phyloP scores from a whole-genome alignment of 306 rosid genomes.

The Mimosa bimucronata region DNA sequence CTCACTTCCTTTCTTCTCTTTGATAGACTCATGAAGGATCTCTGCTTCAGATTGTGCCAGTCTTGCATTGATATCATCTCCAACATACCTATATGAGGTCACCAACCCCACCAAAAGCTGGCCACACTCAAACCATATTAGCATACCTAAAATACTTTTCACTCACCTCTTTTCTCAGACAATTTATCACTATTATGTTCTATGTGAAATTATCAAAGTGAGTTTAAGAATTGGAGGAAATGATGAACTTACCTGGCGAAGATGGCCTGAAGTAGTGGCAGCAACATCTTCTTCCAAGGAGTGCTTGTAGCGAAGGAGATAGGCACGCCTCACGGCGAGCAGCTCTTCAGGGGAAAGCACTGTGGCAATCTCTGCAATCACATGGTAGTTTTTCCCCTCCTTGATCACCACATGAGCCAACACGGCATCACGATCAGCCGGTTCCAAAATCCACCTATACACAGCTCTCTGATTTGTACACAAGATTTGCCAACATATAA shows the following conservation, averaged over 20 bases:
- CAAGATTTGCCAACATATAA: neutral
- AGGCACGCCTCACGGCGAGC: slow-evolving; percentile 67
- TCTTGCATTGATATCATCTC: slow-evolving; percentile 50
- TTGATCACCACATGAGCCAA: slow-evolving; percentile 58
- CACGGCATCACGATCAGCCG: slow-evolving; percentile 62
- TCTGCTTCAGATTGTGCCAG: slow-evolving; percentile 69
- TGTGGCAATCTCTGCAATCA: slow-evolving; percentile 71
- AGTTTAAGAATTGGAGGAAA: neutral
- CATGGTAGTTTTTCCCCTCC: slow-evolving; percentile 48
- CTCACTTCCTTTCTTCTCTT: slow-evolving; percentile 47
- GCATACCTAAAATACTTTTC: neutral
- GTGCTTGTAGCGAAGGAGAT: slow-evolving; percentile 68
- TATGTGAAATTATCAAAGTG: neutral
- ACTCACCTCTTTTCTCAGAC: slow-evolving; percentile 18
- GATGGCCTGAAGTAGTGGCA: slow-evolving; percentile 61
- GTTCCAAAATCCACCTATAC: slow-evolving; percentile 68
- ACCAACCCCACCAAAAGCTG: slow-evolving; percentile 77
- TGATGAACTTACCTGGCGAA: slow-evolving; percentile 63
- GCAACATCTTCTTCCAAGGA: slow-evolving; percentile 92
- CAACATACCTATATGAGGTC: slow-evolving; percentile 58
- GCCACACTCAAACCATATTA: slow-evolving; percentile 6
- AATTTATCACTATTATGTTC: neutral
- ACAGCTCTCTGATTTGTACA: slow-evolving; percentile 52
- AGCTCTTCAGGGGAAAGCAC: slow-evolving; percentile 75
- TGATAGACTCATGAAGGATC: slow-evolving; percentile 66